Evolutionary conservation across 441 rosid species (phyloP), one percentile per base, ranked within the genome.

Genomic region (Cnidoscolus chayamansa): DNA sequence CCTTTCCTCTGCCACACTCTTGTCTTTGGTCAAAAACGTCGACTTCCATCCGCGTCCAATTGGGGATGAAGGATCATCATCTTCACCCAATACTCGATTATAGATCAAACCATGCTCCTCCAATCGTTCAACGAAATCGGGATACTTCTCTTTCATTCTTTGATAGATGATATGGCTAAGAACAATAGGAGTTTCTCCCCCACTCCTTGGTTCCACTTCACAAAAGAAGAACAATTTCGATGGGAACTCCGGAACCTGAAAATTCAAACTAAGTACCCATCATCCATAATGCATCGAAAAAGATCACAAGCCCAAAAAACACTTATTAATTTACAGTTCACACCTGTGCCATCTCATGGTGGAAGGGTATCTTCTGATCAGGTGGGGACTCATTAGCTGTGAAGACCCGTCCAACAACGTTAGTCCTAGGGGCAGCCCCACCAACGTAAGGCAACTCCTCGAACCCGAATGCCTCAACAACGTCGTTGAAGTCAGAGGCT

Each of bases 11-110:
- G 96, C 97, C 1, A 89, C 72, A 50, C 58, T 77, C 84, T 84
- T 89, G 83, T 94, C 91, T 1, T 87, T 74, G 0, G 97, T 94
- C 82, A 91, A 78, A 87, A 94, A 94, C 0, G 97, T 90, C 0
- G 97, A 94, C 80, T 94, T 91, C 98, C 98, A 94, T 4, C 97
- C 95, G 5, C 97, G 93, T 19, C 98, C 98, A 71, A 94, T 91
- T 3, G 97, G 91, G 8, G 98, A 94, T 0, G 97, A 87, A 13
- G 95, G 96, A 70, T 94, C 89, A 65, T 91, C 97, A 5, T 80
- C 92, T 73, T 94, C 98, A 8, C 93, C 93, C 65, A 90, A 74
- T 11, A 94, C 85, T 68, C 95, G 83, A 8, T 77, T 85, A 56
- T 91, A 94, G 13, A 91, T 45, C 80, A 94, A 74, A 17, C 95